Evolutionary conservation across 306 rosid genomes (phyloP).

Genomic region (Malus asiatica): DNA sequence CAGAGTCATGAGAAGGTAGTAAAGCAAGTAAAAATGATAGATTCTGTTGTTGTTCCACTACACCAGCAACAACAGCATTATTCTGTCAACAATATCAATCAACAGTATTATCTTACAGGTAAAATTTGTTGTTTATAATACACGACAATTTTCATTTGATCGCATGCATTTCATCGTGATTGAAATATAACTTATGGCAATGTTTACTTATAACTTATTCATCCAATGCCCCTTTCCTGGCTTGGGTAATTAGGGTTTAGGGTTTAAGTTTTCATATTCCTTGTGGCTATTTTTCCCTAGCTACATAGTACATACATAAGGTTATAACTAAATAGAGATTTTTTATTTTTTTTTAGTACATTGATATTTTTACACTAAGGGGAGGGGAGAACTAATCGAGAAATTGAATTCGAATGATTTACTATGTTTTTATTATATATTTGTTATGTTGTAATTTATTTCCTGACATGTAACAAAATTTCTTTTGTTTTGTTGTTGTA

Average conservation of each 20-base stretch:
- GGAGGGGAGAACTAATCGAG: no score
- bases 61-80: slow-evolving; percentile 38
- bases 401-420: neutral
- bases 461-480: neutral
- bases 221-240: no score
- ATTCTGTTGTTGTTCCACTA: slow-evolving; percentile 21
- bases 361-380: no score
- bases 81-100: slow-evolving; percentile 16
- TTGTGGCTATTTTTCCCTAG: no score
- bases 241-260: no score
- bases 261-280: no score
- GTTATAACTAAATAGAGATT: no score
- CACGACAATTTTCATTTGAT: no score
- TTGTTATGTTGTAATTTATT: neutral
- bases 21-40: slow-evolving; percentile 29
- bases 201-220: no score
- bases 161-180: neutral
- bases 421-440: neutral
- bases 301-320: no score
- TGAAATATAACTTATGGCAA: neutral
- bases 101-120: slow-evolving; percentile 43
- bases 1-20: slow-evolving; percentile 20
- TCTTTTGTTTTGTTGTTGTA: neutral
- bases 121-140: neutral
- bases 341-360: no score